phyloP scores from a whole-genome alignment of 768 basidiomycete genomes.

The Calvatia gigantea region DNA sequence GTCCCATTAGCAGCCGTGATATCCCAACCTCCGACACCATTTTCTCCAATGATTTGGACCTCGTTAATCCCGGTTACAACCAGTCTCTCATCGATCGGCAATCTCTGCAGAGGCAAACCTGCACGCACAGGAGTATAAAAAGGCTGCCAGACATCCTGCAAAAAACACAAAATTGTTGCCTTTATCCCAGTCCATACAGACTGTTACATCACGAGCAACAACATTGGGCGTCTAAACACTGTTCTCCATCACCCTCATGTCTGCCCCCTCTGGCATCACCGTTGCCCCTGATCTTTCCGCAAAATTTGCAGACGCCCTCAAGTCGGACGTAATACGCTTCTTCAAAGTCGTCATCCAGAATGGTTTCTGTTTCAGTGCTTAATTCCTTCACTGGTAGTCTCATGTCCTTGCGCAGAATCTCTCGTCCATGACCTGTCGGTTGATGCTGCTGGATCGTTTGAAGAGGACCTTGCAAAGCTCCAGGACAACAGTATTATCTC shows the following conservation, averaged over 20 bases:
- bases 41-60: no score
- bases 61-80: no score
- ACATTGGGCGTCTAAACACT: no score
- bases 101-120: no score
- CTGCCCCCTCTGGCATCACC: slow-evolving; percentile 68
- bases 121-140: no score
- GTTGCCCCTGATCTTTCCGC: slow-evolving; percentile 55
- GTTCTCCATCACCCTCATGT: slow-evolving; percentile 44
- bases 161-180: no score
- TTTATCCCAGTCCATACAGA: no score
- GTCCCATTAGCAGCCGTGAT: no score
- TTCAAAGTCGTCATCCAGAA: slow-evolving; percentile 74
- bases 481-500: slow-evolving; percentile 49
- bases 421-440: slow-evolving; percentile 60
- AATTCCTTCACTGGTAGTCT: slow-evolving; percentile 18
- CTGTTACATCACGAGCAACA: no score
- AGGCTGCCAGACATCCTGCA: no score
- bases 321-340: slow-evolving; percentile 54
- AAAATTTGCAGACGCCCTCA: slow-evolving; percentile 56
- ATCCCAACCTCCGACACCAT: no score
- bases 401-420: slow-evolving; percentile 44
- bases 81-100: no score
- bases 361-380: slow-evolving; percentile 41
- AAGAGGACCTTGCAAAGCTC: slow-evolving; percentile 58
- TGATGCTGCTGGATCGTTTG: slow-evolving; percentile 45